Evolutionary conservation across 192 early-diverging fungal species (phyloP).

Genomic region (Chytriomyces sp.): DNA sequence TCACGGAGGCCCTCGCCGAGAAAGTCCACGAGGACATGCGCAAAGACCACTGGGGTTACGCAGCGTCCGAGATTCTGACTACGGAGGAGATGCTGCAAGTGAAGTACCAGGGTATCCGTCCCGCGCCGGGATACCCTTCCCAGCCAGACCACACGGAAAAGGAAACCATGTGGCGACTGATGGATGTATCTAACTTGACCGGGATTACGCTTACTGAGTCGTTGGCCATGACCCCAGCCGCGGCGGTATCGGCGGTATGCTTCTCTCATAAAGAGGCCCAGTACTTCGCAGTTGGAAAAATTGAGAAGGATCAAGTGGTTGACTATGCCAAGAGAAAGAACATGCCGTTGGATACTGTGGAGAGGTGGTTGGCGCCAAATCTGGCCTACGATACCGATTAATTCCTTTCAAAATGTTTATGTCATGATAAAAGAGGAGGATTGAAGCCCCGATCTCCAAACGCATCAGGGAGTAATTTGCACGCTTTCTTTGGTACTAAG

Average conservation of each 20-base stretch:
- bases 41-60: conserved; percentile 88
- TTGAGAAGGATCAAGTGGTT: conserved; percentile 80
- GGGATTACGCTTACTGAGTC: conserved; percentile 91
- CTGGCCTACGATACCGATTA: conserved; percentile 66
- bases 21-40: conserved; percentile 87
- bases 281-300: conserved; percentile 97
- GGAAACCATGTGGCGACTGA: conserved; percentile 88
- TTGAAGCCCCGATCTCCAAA: no score
- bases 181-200: conserved; percentile 74
- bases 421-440: no score
- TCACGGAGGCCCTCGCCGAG: conserved; percentile 92
- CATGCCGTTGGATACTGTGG: conserved; percentile 62
- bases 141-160: conserved; percentile 97
- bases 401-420: no score
- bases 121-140: conserved; percentile 92
- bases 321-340: conserved; percentile 76
- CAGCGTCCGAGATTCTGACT: conserved; percentile 72
- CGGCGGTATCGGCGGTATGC: conserved; percentile 78
- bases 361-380: conserved; percentile 77
- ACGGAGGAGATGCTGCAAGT: conserved; percentile 84
- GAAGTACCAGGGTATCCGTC: conserved; percentile 94
- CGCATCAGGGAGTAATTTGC: no score
- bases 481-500: no score
- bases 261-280: conserved; percentile 76
- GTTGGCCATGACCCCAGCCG: conserved; percentile 90